Evolutionary conservation across 306 rosid genomes (phyloP).

Genomic region (Ceratonia siliqua): DNA sequence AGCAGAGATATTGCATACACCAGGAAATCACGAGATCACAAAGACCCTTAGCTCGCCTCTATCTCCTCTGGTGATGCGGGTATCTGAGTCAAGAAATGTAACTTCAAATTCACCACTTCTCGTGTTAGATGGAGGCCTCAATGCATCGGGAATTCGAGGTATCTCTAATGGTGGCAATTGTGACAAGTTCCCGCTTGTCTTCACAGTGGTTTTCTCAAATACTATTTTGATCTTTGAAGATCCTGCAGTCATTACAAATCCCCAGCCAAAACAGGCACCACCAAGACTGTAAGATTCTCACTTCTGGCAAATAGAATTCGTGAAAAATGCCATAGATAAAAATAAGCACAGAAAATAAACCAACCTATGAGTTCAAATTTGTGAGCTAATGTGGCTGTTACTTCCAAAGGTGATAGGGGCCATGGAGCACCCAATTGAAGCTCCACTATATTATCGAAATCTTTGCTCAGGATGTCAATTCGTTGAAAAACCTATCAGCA

Average conservation of each 20-base stretch:
- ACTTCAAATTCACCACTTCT: constrained; percentile 90
- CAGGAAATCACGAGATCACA: constrained; percentile 62
- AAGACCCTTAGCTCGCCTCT: constrained; percentile 90
- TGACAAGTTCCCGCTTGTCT: constrained; percentile 72
- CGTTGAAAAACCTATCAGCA: constrained; percentile 85
- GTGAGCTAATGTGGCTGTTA: constrained; percentile 91
- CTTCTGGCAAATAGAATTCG: constrained; percentile 5
- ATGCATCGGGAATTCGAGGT: constrained; percentile 77
- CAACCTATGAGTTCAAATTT: constrained; percentile 87
- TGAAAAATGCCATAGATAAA: constrained; percentile 7
- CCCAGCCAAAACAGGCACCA: not conserved
- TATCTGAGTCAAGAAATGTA: constrained; percentile 69
- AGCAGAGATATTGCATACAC: constrained; percentile 1
- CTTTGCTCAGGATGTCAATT: constrained; percentile 75
- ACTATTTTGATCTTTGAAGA: constrained; percentile 68
- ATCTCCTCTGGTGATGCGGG: constrained; percentile 87
- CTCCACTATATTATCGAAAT: constrained; percentile 89
- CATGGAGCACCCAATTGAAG: constrained; percentile 88
- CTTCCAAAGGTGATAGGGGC: constrained; percentile 77
- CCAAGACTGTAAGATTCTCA: constrained; percentile 5
- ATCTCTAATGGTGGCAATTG: constrained; percentile 86
- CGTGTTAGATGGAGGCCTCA: constrained; percentile 70
- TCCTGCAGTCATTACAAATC: constrained; percentile 45
- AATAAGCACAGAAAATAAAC: constrained; percentile 26
- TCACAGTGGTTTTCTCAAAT: constrained; percentile 84